phyloP scores from a whole-genome alignment of 148 eudicot species.

The Polygonum aviculare region DNA sequence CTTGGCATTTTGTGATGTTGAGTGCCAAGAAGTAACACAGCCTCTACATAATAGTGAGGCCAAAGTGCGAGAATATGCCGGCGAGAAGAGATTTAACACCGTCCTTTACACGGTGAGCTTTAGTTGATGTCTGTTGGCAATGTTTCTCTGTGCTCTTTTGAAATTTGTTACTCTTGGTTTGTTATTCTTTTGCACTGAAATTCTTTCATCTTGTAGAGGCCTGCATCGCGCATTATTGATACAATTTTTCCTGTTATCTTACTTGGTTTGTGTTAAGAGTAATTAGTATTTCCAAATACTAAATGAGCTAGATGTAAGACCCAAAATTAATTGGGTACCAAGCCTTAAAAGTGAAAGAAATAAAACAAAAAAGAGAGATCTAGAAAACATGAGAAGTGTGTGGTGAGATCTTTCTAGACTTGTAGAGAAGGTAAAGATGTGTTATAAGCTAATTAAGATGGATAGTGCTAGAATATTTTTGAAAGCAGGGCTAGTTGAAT shows the following conservation, averaged over 20 bases:
- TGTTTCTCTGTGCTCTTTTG: neutral
- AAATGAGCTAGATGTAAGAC: too few species aligned
- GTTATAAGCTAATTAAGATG: too few species aligned
- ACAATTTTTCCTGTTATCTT: constrained; percentile 93
- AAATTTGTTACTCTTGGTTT: neutral
- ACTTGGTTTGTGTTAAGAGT: constrained; percentile 90
- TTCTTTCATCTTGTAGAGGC: constrained; percentile 44
- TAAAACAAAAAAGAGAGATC: too few species aligned
- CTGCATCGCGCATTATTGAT: constrained; percentile 97
- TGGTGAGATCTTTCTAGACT: too few species aligned
- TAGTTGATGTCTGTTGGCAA: constrained; percentile 9
- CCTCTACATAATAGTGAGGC: constrained; percentile 34
- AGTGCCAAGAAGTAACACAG: neutral
- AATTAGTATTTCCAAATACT: too few species aligned
- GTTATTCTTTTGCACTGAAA: neutral
- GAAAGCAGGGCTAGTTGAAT: too few species aligned
- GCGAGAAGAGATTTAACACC: constrained; percentile 73
- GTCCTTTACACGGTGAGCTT: constrained; percentile 68
- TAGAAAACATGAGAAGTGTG: too few species aligned
- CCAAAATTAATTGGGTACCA: too few species aligned
- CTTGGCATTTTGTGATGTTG: neutral
- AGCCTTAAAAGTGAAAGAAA: too few species aligned
- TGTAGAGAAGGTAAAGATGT: too few species aligned
- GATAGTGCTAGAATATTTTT: too few species aligned
- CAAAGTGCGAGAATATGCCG: constrained; percentile 95